phyloP scores from a whole-genome alignment of 139 green algal species.

The Nannochloris sp. region DNA sequence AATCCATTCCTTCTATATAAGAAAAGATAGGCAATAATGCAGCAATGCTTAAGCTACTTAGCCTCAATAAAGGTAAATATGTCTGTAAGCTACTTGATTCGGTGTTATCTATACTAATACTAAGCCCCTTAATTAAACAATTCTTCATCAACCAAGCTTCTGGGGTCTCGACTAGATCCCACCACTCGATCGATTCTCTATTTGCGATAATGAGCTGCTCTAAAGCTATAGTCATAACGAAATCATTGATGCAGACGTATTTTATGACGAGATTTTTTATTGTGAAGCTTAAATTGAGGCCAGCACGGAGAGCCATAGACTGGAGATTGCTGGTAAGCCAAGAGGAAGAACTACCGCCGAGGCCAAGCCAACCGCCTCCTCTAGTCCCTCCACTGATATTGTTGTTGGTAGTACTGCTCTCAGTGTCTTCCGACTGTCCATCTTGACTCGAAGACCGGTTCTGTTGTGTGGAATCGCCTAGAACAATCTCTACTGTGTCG shows the following conservation, averaged over 20 bases:
- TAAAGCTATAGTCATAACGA: conserved; percentile 21
- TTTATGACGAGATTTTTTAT: conserved; percentile 44
- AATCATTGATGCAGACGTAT: conserved; percentile 7
- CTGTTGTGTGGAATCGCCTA: conserved; percentile 6
- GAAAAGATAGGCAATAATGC: background rate
- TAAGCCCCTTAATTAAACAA: conserved; percentile 14
- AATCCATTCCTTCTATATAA: background rate
- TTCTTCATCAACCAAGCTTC: conserved; percentile 44
- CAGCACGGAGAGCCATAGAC: conserved; percentile 26
- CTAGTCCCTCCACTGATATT: too few relatives aligned
- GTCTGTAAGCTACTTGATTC: background rate
- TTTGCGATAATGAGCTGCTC: conserved; percentile 20
- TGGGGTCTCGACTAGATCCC: conserved; percentile 10
- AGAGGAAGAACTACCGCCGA: background rate
- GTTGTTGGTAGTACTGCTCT: background rate
- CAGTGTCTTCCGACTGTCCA: background rate
- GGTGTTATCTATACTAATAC: conserved; percentile 17
- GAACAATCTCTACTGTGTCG: conserved; percentile 43
- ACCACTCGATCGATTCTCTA: conserved; percentile 13
- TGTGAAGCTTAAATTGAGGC: conserved; percentile 30
- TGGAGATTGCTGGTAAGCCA: conserved; percentile 27
- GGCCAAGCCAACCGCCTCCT: background rate
- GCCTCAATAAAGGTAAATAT: background rate
- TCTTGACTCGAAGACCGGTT: too few relatives aligned
- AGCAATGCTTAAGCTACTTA: background rate